Base-by-base conservation (phyloP, 176 grass and related monocot genomes). In the Carex littledalei region DNA sequence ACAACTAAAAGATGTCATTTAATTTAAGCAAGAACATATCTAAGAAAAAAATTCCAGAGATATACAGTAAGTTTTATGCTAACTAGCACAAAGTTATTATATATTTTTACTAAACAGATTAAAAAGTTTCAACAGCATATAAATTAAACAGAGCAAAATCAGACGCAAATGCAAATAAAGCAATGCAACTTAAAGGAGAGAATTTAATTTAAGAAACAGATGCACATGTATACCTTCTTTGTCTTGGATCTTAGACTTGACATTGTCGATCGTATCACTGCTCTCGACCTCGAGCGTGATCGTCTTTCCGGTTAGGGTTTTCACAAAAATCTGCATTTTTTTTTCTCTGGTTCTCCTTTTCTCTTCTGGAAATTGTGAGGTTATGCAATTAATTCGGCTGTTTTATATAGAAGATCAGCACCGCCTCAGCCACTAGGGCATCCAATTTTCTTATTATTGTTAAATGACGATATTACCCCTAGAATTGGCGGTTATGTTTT, bases 231-330 rank as follows among this genome's bases (percentile, higher is more conserved):
- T 63, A 89, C 88, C 88, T 83, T 89, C 88, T 53, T 89, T 86
- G 80, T 90, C 88, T 31, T 77, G 72, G 20, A 77, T 77, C 72
- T 77, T 77, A 3, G 72, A 3, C 49, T 77, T 77, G 21, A 77
- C 45, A 77, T 77, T 77, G 1, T 77, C 22, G 12, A 77, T 82
- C 65, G 92, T 94, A 90, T 97, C 89, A 85, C 72, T 77, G 72
- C 72, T 77, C 21, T 77, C 72, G 7, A 77, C 49, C 15, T 54
- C 45, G 47, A 77, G 47, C 8, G 72, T 77, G 49, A 55, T 77
- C 72, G 72, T 31, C 47, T 77, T 77, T 11, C 72, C 72, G 0
- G 72, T 77, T 7, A 77, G 22, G 49, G 72, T 77, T 53, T 77
- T 77, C 72, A 55, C 72, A 31, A 77, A 77, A 11, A 92, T 86